Evolutionary conservation across 1,284 basidiomycete species (phyloP).

Genomic region (Tilletia indica): DNA sequence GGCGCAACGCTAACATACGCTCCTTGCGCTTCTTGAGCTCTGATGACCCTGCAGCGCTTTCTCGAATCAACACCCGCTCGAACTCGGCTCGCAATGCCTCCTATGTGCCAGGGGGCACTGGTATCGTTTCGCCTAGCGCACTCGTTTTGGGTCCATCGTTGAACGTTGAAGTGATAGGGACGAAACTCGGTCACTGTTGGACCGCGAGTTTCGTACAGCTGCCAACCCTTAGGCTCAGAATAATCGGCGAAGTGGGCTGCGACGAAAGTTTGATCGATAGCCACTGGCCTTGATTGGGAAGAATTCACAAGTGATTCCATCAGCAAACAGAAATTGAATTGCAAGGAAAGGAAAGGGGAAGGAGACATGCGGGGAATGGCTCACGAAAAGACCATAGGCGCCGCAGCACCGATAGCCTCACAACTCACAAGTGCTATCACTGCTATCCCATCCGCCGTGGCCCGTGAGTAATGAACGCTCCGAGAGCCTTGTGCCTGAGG

Average conservation of each 20-base stretch:
- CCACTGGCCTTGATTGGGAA: neutral
- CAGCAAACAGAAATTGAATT: too few relatives aligned
- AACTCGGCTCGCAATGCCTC: neutral
- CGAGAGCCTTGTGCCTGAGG: neutral
- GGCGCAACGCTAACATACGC: neutral
- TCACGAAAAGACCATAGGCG: constrained; percentile 5
- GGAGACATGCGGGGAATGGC: too few relatives aligned
- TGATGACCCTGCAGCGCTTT: neutral
- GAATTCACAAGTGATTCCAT: too few relatives aligned
- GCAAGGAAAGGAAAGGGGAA: too few relatives aligned
- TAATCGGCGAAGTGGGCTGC: neutral
- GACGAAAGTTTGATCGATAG: neutral
- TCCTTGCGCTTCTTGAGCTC: neutral
- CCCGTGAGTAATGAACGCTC: constrained; percentile 1
- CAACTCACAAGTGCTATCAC: too few relatives aligned
- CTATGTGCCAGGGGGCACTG: neutral
- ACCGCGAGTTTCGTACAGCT: too few relatives aligned
- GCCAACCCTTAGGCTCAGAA: neutral
- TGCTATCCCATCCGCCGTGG: constrained; percentile 3
- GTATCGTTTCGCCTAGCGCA: neutral
- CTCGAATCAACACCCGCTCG: neutral
- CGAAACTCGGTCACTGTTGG: neutral
- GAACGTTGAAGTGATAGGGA: neutral
- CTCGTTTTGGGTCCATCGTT: neutral
- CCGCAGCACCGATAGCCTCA: neutral